Conservation (phyloP, 2,329 filamentous ascomycete species). For the Septoria petroselini region DNA sequence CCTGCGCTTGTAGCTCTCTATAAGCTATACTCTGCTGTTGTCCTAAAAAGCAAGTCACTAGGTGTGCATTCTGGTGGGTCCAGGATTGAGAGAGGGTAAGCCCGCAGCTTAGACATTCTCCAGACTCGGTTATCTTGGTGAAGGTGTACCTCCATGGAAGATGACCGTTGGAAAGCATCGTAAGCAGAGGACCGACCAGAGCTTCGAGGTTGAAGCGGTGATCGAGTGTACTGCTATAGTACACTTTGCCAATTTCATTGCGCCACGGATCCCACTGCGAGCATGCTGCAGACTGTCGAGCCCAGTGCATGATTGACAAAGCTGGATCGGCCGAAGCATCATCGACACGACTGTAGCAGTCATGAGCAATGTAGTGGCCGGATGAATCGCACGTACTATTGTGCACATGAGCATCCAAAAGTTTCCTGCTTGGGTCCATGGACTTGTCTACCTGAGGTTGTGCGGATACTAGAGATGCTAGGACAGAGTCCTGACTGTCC, state of each 20-base stretch:
- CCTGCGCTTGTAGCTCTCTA: not conserved
- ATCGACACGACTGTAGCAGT: not conserved
- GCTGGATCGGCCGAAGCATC: not conserved
- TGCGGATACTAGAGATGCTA: too few species aligned
- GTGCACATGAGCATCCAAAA: too few species aligned
- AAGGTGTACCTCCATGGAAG: not conserved
- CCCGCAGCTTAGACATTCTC: not conserved
- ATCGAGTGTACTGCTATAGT: not conserved
- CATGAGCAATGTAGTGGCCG: not conserved
- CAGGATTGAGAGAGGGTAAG: not conserved
- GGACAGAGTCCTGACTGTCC: too few species aligned
- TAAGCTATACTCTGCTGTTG: not conserved
- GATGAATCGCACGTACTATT: too few species aligned
- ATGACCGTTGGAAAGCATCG: not conserved
- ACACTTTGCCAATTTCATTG: not conserved
- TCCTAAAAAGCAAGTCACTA: not conserved
- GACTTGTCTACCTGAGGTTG: too few species aligned
- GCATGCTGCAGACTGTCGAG: not conserved
- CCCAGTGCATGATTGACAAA: too few species aligned
- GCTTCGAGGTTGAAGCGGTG: not conserved
- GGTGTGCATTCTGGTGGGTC: not conserved
- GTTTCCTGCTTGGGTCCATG: too few species aligned
- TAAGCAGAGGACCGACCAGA: not conserved
- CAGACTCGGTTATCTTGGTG: not conserved
- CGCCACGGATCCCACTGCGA: not conserved